Evolutionary conservation across 2,329 filamentous ascomycete species (phyloP), one percentile per base, ranked within the genome.

Genomic region (Arthrinium puccinioides): DNA sequence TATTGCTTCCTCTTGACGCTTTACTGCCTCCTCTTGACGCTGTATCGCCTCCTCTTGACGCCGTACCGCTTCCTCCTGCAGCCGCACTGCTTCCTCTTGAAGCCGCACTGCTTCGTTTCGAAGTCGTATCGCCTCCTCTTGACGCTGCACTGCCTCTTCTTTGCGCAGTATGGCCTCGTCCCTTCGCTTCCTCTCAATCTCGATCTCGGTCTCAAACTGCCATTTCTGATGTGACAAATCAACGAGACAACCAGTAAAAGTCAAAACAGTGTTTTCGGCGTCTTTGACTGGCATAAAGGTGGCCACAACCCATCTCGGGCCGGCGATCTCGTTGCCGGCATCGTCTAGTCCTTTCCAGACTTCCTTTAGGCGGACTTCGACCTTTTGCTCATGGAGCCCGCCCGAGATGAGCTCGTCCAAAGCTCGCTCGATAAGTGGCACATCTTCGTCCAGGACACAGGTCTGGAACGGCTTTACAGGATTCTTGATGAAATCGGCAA

Each of bases 281-380:
- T 63, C 62, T 39, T 56, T 61, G 20, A 74, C 66, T 1, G 70
- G 70, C 59, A 74, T 64, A 40, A 74, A 64, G 0, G 69, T 72
- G 4, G 63, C 64, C 25, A 69, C 56, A 5, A 71, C 67, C 61
- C 67, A 73, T 25, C 69, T 60, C 4, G 68, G 66, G 2, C 65
- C 62, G 9, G 59, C 50, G 15, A 69, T 63, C 5, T 53, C 55
- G 35, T 67, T 63, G 4, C 67, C 67, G 5, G 56, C 54, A 16
- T 57, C 61, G 41, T 73, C 70, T 27, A 69, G 62, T 5, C 61
- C 61, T 6, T 57, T 60, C 64, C 65, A 70, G 9, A 62, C 61
- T 14, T 62, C 66, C 44, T 66, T 70, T 29, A 74, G 56, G 7
- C 70, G 62, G 40, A 74, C 53, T 46, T 74, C 71, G 35, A 23